Percentiles rank a stretch among this genome's conserved stretches.
Conservation (phyloP, 2,329 filamentous ascomycete genomes). For the Rosellinia necatrix region DNA sequence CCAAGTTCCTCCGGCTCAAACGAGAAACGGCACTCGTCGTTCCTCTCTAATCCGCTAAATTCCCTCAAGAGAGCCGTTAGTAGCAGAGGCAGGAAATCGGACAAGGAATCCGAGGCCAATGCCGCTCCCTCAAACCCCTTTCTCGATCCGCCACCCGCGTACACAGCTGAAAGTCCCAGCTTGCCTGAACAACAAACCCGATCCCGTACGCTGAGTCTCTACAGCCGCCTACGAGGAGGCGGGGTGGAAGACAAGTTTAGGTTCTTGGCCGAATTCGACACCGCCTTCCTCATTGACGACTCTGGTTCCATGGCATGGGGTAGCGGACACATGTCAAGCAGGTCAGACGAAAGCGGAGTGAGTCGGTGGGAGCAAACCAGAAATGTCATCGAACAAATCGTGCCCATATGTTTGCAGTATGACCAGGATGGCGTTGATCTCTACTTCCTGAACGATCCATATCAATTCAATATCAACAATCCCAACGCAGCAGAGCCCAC, state of each 20-base stretch:
- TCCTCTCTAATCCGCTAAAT: conserved; percentile 14
- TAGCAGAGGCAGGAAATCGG: conserved; percentile 9
- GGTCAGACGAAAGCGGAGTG: neutral
- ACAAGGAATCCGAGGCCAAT: neutral
- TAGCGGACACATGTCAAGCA: conserved; percentile 36
- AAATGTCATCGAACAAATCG: conserved; percentile 71
- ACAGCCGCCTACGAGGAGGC: conserved; percentile 5
- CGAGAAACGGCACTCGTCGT: conserved; percentile 16
- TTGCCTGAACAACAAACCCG: conserved; percentile 6
- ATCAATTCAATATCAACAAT: conserved; percentile 41
- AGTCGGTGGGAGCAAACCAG: conserved; percentile 73
- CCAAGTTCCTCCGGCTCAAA: neutral
- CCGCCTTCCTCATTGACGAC: conserved; percentile 89
- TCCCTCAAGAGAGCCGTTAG: conserved; percentile 23
- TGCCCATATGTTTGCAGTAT: conserved; percentile 78
- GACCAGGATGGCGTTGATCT: conserved; percentile 88
- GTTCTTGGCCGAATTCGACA: conserved; percentile 82
- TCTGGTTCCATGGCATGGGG: conserved; percentile 80
- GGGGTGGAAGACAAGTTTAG: conserved; percentile 44
- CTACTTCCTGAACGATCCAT: conserved; percentile 81
- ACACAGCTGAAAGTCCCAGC: conserved; percentile 14
- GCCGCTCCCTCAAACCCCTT: conserved; percentile 17
- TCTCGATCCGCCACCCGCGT: conserved; percentile 31
- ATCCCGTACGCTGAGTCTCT: neutral
- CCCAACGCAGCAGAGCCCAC: conserved; percentile 3